Evolutionary conservation across 2,329 filamentous ascomycete species (phyloP), one percentile per base, ranked within the genome.

Genomic region (Hymenoscyphus scutula): DNA sequence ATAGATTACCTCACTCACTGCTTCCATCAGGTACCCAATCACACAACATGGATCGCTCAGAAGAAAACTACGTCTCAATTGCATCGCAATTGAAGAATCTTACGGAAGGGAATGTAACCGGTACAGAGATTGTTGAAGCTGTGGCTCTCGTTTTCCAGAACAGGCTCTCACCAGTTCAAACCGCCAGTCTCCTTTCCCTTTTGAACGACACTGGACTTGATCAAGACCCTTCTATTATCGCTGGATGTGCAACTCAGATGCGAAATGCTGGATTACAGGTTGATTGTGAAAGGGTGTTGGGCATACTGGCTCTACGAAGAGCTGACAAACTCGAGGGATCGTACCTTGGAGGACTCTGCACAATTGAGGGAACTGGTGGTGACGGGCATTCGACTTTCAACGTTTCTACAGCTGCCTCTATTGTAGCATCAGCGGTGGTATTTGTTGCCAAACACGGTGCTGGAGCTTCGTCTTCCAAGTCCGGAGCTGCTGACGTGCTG

Each of bases 331-430:
- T 83, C 60, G 88, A 91, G 72, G 93, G 93, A 7, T 78, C 77
- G 10, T 99, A 99, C 75, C 74, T 79, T 11, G 95, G 95, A 66
- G 94, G 94, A 3, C 78, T 99, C 74, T 87, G 93, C 75, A 95
- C 99, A 76, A 98, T 99, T 74, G 95, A 99, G 63, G 95, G 95
- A 69, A 99, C 95, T 7, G 95, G 95, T 68, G 95, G 95, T 73
- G 95, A 99, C 79, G 89, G 90, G 19, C 93, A 98, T 82, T 92
- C 96, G 76, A 99, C 95, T 37, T 99, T 97, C 86, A 99, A 99
- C 77, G 94, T 99, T 75, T 95, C 90, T 70, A 99, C 95, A 4
- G 97, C 95, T 6, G 87, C 95, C 1, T 97, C 92, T 23, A 97
- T 99, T 73, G 81, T 99, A 56, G 92, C 91, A 56, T 96, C 92